These are phyloP conservation scores for Blepharisma japonicum DNA, from an alignment of 73 alveolate genomes.

Conservation along the genomic window DNA sequence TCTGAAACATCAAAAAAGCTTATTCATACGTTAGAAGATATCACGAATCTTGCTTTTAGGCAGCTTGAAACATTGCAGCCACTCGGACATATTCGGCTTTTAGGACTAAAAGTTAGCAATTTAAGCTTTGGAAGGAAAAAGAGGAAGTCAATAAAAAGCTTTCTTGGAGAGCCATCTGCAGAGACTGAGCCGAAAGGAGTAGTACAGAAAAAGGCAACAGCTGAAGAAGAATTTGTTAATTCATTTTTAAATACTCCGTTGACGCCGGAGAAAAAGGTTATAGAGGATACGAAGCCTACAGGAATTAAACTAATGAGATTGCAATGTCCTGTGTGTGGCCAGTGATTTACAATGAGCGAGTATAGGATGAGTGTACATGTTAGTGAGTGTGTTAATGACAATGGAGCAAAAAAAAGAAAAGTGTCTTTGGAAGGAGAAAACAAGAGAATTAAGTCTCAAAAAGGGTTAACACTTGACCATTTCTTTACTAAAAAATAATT, in stretches of 20 bases:
- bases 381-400: background rate
- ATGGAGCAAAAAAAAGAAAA: background rate
- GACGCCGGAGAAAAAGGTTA: background rate
- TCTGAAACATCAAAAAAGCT: background rate
- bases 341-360: background rate
- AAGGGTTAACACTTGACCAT: conserved; percentile 1
- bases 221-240: too few species aligned
- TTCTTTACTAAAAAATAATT: conserved; percentile 2
- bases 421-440: background rate
- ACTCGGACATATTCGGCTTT: background rate
- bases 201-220: too few species aligned
- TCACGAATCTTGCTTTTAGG: background rate
- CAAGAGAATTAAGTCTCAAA: background rate
- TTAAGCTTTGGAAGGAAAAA: background rate
- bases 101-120: background rate
- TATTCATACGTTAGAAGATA: background rate
- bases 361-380: conserved; percentile 2
- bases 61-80: background rate
- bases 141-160: background rate
- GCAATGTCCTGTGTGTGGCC: conserved; percentile 3
- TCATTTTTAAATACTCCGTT: too few species aligned
- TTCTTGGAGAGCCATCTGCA: too few species aligned
- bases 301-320: background rate
- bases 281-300: background rate
- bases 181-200: too few species aligned